Percentiles rank a stretch among this genome's conserved stretches.
phyloP scores from a whole-genome alignment of 2,329 filamentous ascomycete species.

The Xylariaceae sp. region DNA sequence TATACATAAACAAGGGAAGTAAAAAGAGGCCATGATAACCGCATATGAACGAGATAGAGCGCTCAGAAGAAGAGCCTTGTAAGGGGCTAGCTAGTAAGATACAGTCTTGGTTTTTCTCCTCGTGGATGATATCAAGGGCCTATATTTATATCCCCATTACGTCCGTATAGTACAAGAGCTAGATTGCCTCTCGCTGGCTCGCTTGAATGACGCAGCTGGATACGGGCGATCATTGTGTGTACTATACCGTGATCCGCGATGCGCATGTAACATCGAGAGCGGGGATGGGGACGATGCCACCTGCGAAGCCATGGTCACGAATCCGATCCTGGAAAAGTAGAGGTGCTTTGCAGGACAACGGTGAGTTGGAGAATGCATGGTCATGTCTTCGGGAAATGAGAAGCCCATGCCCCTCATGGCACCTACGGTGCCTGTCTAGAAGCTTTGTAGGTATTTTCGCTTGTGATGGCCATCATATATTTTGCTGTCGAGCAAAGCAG shows the following conservation, averaged over 20 bases:
- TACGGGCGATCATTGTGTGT: neutral
- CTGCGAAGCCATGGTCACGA: neutral
- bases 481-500: too few relatives aligned
- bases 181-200: neutral
- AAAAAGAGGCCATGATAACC: conserved; percentile 18
- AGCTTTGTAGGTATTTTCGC: too few relatives aligned
- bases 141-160: neutral
- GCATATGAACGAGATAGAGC: neutral
- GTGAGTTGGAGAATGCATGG: neutral
- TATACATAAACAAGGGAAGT: conserved; percentile 17
- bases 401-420: too few relatives aligned
- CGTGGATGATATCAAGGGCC: neutral
- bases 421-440: too few relatives aligned
- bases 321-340: neutral
- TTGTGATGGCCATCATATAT: too few relatives aligned
- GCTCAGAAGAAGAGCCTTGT: neutral
- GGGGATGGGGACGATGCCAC: conserved; percentile 20
- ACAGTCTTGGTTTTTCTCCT: too few relatives aligned
- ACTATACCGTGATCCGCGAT: neutral
- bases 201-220: neutral
- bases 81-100: neutral
- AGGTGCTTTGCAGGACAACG: neutral
- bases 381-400: too few relatives aligned
- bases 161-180: neutral
- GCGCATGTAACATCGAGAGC: conserved; percentile 22